These are phyloP conservation scores for Neopestalotiopsis rosae DNA, from an alignment of 2,329 filamentous ascomycete genomes.

Conservation along the genomic window DNA sequence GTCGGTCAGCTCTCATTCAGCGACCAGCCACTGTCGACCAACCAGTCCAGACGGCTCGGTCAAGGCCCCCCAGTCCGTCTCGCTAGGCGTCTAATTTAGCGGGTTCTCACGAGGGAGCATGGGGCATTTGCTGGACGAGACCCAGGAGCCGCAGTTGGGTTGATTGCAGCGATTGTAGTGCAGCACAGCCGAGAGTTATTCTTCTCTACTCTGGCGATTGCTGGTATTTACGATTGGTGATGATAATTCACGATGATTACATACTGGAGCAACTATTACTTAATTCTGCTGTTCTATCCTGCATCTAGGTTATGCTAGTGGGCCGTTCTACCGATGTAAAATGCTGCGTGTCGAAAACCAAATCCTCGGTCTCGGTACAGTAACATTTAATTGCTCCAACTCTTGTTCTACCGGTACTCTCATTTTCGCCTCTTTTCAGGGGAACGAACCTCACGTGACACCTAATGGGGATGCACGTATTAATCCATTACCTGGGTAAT, in stretches of 20 bases:
- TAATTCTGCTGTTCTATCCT: not conserved
- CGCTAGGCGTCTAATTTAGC: not conserved
- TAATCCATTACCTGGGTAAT: not conserved
- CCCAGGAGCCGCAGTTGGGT: not conserved
- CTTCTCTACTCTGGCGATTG: not conserved
- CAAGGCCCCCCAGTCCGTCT: not conserved
- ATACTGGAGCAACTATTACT: no score
- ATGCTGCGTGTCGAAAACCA: not conserved
- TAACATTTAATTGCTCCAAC: not conserved
- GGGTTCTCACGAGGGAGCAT: not conserved
- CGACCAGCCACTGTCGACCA: not conserved
- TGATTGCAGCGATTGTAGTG: not conserved
- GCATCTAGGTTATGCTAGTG: not conserved
- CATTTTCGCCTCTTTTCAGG: not conserved
- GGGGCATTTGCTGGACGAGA: not conserved
- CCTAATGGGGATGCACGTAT: not conserved
- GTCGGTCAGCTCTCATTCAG: not conserved
- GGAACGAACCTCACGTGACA: slow-evolving; percentile 1
- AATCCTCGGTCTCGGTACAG: not conserved
- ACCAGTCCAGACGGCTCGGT: not conserved
- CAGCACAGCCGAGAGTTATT: not conserved
- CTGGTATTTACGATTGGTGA: not conserved
- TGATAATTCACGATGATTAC: not conserved
- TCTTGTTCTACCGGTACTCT: not conserved
- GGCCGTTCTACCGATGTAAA: not conserved